Evolutionary conservation across 768 basidiomycete species (phyloP).

Genomic region (Dioszegia aurantiaca): DNA sequence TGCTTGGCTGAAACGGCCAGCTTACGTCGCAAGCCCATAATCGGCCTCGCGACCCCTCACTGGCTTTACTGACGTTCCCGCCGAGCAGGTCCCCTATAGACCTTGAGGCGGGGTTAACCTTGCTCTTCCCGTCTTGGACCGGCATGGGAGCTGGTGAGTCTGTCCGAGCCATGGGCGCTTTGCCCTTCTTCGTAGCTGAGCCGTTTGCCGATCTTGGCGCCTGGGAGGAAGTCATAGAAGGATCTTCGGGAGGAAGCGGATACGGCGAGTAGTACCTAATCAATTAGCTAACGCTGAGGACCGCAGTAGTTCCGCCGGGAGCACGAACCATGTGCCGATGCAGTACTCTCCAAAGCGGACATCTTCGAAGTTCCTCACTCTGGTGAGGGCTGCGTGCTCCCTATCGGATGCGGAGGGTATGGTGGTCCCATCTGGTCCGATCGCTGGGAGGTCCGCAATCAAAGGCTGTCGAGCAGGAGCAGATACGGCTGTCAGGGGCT

Average conservation of each 20-base stretch:
- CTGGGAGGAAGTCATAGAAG: not conserved
- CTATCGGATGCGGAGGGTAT: slow-evolving; percentile 34
- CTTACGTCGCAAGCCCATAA: slow-evolving; percentile 51
- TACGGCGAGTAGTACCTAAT: slow-evolving; percentile 91
- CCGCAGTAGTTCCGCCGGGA: too few relatives aligned
- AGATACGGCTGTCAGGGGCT: too few relatives aligned
- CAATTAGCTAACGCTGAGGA: not conserved
- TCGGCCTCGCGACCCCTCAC: slow-evolving; percentile 41
- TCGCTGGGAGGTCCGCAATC: too few relatives aligned
- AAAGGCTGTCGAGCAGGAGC: too few relatives aligned
- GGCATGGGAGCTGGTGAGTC: not conserved
- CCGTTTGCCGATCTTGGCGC: not conserved
- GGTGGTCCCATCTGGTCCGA: slow-evolving; percentile 4
- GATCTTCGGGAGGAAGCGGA: slow-evolving; percentile 55
- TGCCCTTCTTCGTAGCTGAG: slow-evolving; percentile 9
- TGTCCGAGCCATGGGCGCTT: not conserved
- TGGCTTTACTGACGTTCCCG: slow-evolving; percentile 34
- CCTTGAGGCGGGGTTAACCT: not conserved
- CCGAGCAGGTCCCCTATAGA: slow-evolving; percentile 35
- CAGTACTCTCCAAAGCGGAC: slow-evolving; percentile 81
- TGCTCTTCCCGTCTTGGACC: not conserved
- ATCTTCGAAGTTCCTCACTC: slow-evolving; percentile 71
- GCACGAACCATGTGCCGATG: slow-evolving; percentile 77
- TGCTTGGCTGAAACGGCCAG: not conserved
- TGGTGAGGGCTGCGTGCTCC: slow-evolving; percentile 42